Evolutionary conservation across 257 asterid species (phyloP).

Genomic region (Galeopsis tetrahit): DNA sequence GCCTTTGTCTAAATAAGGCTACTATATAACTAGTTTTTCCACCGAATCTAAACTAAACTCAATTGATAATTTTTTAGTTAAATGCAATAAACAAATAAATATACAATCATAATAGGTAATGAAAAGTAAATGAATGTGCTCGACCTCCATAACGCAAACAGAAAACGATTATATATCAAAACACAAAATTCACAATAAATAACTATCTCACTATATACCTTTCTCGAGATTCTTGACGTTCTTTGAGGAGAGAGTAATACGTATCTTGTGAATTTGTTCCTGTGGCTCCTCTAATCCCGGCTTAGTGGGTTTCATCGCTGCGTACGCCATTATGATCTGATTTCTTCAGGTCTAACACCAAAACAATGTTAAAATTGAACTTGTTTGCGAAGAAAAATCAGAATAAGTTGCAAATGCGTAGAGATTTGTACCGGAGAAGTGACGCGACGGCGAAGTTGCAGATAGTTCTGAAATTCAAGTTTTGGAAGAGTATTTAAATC

Average conservation of each 20-base stretch:
- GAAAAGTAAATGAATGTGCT: background rate
- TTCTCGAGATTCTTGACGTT: conserved; percentile 68
- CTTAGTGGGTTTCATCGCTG: conserved; percentile 63
- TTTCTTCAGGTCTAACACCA: background rate
- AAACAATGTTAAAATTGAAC: background rate
- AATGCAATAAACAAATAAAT: background rate
- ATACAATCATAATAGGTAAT: background rate
- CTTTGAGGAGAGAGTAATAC: conserved; percentile 66
- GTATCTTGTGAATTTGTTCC: conserved; percentile 56
- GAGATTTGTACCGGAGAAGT: conserved; percentile 25
- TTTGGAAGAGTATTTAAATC: background rate
- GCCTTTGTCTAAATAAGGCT: background rate
- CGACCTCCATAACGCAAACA: too few relatives aligned
- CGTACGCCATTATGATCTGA: conserved; percentile 47
- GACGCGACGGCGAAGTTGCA: conserved; percentile 27
- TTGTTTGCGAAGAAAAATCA: background rate
- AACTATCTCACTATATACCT: conserved; percentile 39
- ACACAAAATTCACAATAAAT: background rate
- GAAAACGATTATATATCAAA: background rate
- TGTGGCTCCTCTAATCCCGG: conserved; percentile 56
- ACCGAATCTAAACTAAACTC: background rate
- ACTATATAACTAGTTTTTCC: background rate
- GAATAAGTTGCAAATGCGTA: background rate
- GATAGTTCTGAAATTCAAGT: background rate
- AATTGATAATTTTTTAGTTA: background rate